Evolutionary conservation across 495 filamentous ascomycete species (phyloP).

Genomic region (Neurospora hispaniola): DNA sequence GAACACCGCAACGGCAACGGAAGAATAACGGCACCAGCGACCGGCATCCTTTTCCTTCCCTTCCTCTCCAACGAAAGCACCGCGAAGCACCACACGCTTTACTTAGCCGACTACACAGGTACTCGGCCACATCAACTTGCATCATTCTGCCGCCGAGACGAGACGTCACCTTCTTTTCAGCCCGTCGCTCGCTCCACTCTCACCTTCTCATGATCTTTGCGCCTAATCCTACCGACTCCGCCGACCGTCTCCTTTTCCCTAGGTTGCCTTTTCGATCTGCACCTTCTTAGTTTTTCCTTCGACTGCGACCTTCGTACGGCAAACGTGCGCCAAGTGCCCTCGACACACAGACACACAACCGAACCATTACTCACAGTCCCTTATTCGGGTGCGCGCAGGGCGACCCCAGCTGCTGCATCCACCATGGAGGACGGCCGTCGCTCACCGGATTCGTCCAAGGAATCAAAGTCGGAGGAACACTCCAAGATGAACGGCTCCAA

Average conservation of each 20-base stretch:
- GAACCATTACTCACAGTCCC: not conserved
- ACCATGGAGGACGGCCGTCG: constrained; percentile 33
- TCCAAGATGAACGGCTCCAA: constrained; percentile 17
- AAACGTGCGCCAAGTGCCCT: not conserved
- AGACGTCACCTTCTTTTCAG: not conserved
- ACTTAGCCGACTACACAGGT: no score
- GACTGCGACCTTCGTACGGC: not conserved
- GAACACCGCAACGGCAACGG: not conserved
- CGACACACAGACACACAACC: not conserved
- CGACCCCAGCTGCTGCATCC: not conserved
- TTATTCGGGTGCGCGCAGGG: not conserved
- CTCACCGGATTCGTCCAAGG: constrained; percentile 22
- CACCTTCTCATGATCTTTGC: not conserved
- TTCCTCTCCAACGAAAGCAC: not conserved
- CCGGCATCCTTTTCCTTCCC: not conserved
- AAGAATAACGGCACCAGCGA: not conserved
- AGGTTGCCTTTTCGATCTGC: not conserved
- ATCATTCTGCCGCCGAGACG: not conserved
- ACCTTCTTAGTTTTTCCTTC: not conserved
- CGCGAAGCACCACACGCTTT: not conserved
- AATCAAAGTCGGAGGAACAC: constrained; percentile 21
- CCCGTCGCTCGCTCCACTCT: not conserved
- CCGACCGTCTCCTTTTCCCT: not conserved
- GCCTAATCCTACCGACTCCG: not conserved
- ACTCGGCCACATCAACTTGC: not conserved